phyloP scores from a whole-genome alignment of 2,329 filamentous ascomycete species.

The Gnomoniopsis sp. region DNA sequence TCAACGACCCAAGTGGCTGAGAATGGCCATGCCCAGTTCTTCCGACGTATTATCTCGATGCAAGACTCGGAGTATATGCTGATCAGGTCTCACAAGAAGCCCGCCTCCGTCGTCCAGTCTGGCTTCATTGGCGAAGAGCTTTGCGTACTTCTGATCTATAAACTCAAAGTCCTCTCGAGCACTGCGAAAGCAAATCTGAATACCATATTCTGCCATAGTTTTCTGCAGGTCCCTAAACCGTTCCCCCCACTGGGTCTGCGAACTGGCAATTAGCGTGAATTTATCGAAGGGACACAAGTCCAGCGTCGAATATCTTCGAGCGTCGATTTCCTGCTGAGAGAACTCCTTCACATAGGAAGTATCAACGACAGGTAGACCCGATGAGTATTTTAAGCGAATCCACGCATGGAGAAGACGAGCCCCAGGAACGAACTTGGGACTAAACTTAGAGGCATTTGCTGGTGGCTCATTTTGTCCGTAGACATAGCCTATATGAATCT shows the following conservation, averaged over 20 bases:
- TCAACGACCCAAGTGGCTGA: background rate
- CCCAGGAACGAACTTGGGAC: slow-evolving; percentile 32
- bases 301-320: slow-evolving; percentile 31
- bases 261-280: slow-evolving; percentile 24
- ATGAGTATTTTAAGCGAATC: slow-evolving; percentile 22
- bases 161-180: slow-evolving; percentile 3
- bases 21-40: background rate
- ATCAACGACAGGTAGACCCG: slow-evolving; percentile 25
- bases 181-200: background rate
- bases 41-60: background rate
- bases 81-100: slow-evolving; percentile 8
- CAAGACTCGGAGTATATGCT: background rate
- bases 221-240: background rate
- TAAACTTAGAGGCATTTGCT: slow-evolving; percentile 33
- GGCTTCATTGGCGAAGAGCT: background rate
- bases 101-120: background rate
- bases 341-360: slow-evolving; percentile 33
- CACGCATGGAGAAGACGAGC: slow-evolving; percentile 39
- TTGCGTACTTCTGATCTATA: background rate
- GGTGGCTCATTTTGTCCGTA: slow-evolving; percentile 33
- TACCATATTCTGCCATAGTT: background rate
- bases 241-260: background rate
- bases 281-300: slow-evolving; percentile 31
- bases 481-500: slow-evolving; percentile 41
- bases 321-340: slow-evolving; percentile 21